Conservation (phyloP, 2,329 filamentous ascomycete genomes). For the Fonsecaea pugnacius region DNA sequence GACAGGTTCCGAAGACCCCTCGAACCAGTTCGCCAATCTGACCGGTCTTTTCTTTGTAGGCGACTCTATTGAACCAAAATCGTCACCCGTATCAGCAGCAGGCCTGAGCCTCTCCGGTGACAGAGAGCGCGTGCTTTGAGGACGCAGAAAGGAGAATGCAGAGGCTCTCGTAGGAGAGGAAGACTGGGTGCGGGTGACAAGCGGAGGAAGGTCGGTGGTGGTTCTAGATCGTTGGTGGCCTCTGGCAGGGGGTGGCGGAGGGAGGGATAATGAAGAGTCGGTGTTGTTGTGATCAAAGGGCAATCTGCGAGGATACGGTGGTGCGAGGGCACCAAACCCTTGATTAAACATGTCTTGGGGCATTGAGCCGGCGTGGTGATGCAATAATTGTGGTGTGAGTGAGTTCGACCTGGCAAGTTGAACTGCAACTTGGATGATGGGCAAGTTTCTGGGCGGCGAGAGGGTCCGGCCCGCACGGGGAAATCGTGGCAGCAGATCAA, state of each 20-base stretch:
- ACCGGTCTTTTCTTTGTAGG: conserved; percentile 30
- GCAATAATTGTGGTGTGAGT: conserved; percentile 18
- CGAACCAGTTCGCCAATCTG: conserved; percentile 56
- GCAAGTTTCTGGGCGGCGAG: neutral
- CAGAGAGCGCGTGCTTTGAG: conserved; percentile 32
- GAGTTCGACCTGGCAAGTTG: conserved; percentile 2
- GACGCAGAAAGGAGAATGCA: conserved; percentile 34
- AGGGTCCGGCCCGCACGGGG: conserved; percentile 9
- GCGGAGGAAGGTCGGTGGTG: conserved; percentile 32
- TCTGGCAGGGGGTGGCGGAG: conserved; percentile 33
- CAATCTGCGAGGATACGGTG: conserved; percentile 17
- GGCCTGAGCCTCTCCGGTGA: conserved; percentile 32
- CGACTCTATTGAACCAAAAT: conserved; percentile 16
- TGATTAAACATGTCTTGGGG: conserved; percentile 25
- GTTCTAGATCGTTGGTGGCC: conserved; percentile 35
- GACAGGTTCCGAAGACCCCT: conserved; percentile 54
- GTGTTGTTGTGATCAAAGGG: conserved; percentile 21
- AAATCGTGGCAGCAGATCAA: conserved; percentile 6
- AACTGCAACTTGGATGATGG: neutral
- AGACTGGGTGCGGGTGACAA: conserved; percentile 29
- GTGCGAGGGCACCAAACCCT: conserved; percentile 20
- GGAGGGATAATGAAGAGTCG: conserved; percentile 24
- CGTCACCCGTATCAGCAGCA: conserved; percentile 25
- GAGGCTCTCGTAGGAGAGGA: conserved; percentile 35
- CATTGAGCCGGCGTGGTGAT: conserved; percentile 26